phyloP scores from a whole-genome alignment of 2,329 filamentous ascomycete genomes.

The Stagonosporopsis cucurbitacearum region DNA sequence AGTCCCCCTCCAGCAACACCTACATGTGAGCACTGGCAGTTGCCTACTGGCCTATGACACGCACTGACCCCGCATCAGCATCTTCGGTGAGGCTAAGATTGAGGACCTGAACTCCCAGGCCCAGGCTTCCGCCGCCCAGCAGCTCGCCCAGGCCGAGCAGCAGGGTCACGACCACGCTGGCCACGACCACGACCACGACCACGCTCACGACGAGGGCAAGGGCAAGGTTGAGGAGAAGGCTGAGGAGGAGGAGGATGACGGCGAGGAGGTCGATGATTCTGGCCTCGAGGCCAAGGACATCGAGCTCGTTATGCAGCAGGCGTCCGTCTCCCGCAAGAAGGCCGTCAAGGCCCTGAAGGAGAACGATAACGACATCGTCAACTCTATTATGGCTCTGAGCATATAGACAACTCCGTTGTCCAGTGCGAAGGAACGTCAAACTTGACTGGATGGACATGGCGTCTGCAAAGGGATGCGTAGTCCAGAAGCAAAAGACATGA shows the following conservation, averaged over 20 bases:
- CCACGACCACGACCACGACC: constrained; percentile 69
- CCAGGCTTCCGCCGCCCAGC: constrained; percentile 93
- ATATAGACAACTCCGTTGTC: constrained; percentile 50
- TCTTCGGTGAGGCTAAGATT: constrained; percentile 99
- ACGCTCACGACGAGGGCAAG: constrained; percentile 60
- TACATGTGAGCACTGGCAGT: constrained; percentile 81
- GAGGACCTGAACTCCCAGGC: constrained; percentile 99
- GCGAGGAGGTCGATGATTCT: constrained; percentile 91
- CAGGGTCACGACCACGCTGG: constrained; percentile 73
- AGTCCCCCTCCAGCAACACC: constrained; percentile 98
- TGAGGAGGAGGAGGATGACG: constrained; percentile 84
- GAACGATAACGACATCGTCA: constrained; percentile 99
- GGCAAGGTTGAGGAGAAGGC: constrained; percentile 68
- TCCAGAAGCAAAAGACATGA: constrained; percentile 37
- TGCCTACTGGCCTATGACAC: constrained; percentile 13
- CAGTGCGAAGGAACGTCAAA: constrained; percentile 21
- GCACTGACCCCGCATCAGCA: constrained; percentile 63
- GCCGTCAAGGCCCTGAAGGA: constrained; percentile 98
- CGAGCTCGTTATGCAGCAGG: constrained; percentile 98
- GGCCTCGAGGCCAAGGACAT: constrained; percentile 99
- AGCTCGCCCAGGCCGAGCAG: constrained; percentile 78
- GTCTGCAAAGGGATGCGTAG: constrained; percentile 15
- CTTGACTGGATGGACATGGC: constrained; percentile 23
- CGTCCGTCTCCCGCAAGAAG: constrained; percentile 96
- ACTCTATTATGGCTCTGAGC: constrained; percentile 97